Evolutionary conservation across 257 asterid genomes (phyloP).

Genomic region (Penstemon newberryi): DNA sequence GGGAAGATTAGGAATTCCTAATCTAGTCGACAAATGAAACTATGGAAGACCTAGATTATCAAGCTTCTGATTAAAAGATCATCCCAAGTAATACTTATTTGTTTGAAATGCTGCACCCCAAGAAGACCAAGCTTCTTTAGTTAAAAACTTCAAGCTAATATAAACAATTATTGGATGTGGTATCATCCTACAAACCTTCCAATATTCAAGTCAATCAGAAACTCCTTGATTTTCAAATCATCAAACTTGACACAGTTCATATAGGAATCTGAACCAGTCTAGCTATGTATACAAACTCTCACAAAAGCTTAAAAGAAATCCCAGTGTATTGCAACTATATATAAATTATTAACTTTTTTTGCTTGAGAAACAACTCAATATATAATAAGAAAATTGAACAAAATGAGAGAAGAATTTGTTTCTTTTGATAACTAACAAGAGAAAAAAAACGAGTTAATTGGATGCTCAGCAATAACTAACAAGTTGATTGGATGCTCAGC

Average conservation of each 20-base stretch:
- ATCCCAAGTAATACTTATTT: not conserved
- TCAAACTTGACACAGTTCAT: conserved; percentile 2
- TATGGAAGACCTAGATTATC: not conserved
- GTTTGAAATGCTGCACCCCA: not conserved
- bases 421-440: not conserved
- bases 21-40: conserved; percentile 3
- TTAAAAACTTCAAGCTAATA: conserved; percentile 13
- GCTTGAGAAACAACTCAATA: not conserved
- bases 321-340: not conserved
- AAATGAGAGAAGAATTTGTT: not conserved
- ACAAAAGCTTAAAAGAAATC: not conserved
- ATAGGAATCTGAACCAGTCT: not conserved
- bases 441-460: not conserved
- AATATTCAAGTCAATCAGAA: too few species aligned
- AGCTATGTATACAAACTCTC: not conserved
- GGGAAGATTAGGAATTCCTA: not conserved
- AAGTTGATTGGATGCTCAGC: too few species aligned
- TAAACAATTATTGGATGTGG: conserved; percentile 9
- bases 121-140: not conserved
- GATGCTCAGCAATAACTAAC: not conserved
- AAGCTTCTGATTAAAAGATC: not conserved
- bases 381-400: not conserved
- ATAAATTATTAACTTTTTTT: not conserved
- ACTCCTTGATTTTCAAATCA: not conserved
- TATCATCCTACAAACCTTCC: not conserved